Evolutionary conservation across 257 asterid genomes (phyloP), one percentile per base, ranked within the genome.

Genomic region (Ehretia macrophylla): DNA sequence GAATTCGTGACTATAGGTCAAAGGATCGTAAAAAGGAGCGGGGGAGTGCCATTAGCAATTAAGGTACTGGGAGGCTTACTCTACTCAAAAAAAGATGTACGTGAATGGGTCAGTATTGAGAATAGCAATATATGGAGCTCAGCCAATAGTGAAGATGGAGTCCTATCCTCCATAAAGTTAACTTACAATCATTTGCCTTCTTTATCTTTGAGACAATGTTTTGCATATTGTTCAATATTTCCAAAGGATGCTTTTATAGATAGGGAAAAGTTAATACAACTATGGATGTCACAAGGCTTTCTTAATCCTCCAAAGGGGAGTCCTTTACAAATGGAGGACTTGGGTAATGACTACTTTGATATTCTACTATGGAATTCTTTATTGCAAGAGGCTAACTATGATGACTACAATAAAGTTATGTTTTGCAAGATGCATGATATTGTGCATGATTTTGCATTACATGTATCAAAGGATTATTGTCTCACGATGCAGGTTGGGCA

Each of bases 241-340:
- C 23, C 14, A 1, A 63, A 51, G 6, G 45, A 35, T 37, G 8
- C 1, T 1, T 3, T 5, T 17, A 16, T 58, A 4, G 23, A n/a
- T 11, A 27, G 20, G 16, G 73, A 68, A 46, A 18, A 22, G 4
- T 0, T 68, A n/a, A 61, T 61, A 18, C 64, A 55, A 14, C 44
- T 27, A 8, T 68, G 73, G 73, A 45, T 53, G 68, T 68, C 68
- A 8, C 53, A 53, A 5, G 73, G 68, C 35, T 54, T 44, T 10
- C 66, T 69, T 1, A 32, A 54, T 32, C 19, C 63, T 14, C 9
- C 44, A 13, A n/a, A 4, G 1, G 52, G 12, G 14, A 49, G n/a
- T 16, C 17, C 32, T 0, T 3, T 20, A 0, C 21, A 42, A 14
- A 42, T 63, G 71, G 75, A 64, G 49, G 70, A 58, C 3, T 8